Base-by-base conservation (phyloP, 768 basidiomycete genomes). In the Collybia nuda region DNA sequence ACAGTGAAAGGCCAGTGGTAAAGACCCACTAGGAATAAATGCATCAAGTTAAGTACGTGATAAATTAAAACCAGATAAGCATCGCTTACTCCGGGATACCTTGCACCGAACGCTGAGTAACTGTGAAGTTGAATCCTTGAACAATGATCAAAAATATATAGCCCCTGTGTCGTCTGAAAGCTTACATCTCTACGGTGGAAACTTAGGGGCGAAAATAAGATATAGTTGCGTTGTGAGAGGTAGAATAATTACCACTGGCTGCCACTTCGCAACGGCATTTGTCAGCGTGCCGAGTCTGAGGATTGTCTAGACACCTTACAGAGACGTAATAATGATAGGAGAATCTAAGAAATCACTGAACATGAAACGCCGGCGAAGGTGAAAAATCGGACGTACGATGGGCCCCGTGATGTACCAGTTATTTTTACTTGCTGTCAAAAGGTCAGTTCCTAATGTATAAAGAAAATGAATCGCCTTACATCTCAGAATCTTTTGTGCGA, bases 1-100 rank as follows among this genome's bases (percentile, higher is more conserved):
- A 76, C 38, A 76, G 59, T 1, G 68, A 65, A 5, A 76, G 65
- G 4, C 75, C 75, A 8, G 69, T 60, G 11, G 75, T 76, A 41
- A 76, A 75, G 7, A 76, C 47, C 65, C 70, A 74, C 75, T 76
- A 22, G 6, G 23, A 7, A 19, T 5, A 36, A 23, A n/a, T 29
- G 19, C 6, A 29, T 46, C 21, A 19, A 40, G 12, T 12, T 29
- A 15, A n/a, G n/a, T 8, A 26, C 11, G 21, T 36, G 7, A 8
- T n/a, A 9, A 18, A 40, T 24, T 28, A 11, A 24, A 2, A 26
- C 24, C 2, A 11, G 6, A 45, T 15, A 26, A 18, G 32, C 4
- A 2, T 4, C 24, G 55, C 60, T 29, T 17, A 62, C 61, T 5
- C 56, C 58, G 3, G 63, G 63, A 26, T 62, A 65, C 9, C 39